phyloP scores from a whole-genome alignment of 371 early-diverging fungal genomes.

The Cokeromyces recurvatus region DNA sequence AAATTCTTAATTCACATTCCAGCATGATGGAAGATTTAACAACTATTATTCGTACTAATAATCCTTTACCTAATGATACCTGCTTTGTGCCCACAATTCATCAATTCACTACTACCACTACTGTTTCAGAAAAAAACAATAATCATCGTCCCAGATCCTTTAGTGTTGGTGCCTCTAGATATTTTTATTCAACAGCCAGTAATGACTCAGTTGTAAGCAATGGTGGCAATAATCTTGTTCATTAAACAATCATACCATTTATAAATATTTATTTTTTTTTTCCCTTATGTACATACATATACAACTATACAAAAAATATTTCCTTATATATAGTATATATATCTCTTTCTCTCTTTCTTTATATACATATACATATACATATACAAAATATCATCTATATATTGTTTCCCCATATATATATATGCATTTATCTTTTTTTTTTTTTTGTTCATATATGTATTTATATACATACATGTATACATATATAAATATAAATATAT shows the following conservation, averaged over 20 bases:
- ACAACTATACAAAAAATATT: not conserved
- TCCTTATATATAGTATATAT: not conserved
- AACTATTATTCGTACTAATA: constrained; percentile 18
- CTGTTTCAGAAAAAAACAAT: constrained; percentile 4
- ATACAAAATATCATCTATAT: too few species aligned
- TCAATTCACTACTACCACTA: not conserved
- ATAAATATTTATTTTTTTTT: not conserved
- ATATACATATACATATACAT: too few species aligned
- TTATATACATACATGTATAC: too few species aligned
- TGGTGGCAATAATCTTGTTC: constrained; percentile 18
- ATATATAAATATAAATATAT: too few species aligned
- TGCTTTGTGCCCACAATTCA: constrained; percentile 15
- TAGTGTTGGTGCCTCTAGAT: constrained; percentile 23
- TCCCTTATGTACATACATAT: not conserved
- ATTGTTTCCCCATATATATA: too few species aligned
- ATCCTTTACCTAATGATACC: constrained; percentile 26
- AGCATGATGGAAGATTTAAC: constrained; percentile 3
- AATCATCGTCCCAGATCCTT: constrained; percentile 22
- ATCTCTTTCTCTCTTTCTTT: too few species aligned
- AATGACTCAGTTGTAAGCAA: too few species aligned
- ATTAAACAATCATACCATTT: not conserved
- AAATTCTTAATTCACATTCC: constrained; percentile 12
- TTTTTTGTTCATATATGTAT: too few species aligned
- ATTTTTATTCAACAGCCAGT: constrained; percentile 1
- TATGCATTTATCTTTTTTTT: too few species aligned